phyloP scores from a whole-genome alignment of 805 yeast species.

The Pichia manshurica region DNA sequence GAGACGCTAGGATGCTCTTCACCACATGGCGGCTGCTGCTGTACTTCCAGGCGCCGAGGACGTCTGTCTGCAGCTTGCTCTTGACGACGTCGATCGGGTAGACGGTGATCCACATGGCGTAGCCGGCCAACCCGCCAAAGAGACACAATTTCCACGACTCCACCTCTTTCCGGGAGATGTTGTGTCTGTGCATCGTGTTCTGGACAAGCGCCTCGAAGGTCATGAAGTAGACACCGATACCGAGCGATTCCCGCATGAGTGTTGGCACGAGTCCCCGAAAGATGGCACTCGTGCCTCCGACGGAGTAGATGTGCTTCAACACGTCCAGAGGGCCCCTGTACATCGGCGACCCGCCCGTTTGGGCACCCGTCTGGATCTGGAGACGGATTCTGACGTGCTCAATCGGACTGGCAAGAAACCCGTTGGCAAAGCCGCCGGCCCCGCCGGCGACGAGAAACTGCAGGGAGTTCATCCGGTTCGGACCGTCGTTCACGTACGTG shows the following conservation, averaged over 20 bases:
- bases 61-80: constrained; percentile 79
- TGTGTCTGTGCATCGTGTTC: constrained; percentile 45
- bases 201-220: constrained; percentile 86
- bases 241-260: constrained; percentile 75
- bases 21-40: constrained; percentile 56
- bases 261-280: constrained; percentile 84
- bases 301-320: constrained; percentile 47
- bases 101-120: constrained; percentile 75
- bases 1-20: constrained; percentile 42
- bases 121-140: constrained; percentile 89
- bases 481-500: constrained; percentile 36
- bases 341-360: constrained; percentile 17
- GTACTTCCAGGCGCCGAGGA: constrained; percentile 53
- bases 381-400: constrained; percentile 92
- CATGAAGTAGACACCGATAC: constrained; percentile 83
- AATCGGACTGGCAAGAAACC: constrained; percentile 85
- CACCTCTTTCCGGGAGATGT: constrained; percentile 58
- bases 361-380: constrained; percentile 71
- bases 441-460: constrained; percentile 83
- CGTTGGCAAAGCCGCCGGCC: constrained; percentile 89
- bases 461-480: constrained; percentile 41
- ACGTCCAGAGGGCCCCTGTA: constrained; percentile 74
- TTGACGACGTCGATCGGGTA: constrained; percentile 92
- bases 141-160: constrained; percentile 83
- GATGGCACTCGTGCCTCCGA: constrained; percentile 47